Conservation (phyloP, 2,329 filamentous ascomycete species). For the Penicillium sp. region DNA sequence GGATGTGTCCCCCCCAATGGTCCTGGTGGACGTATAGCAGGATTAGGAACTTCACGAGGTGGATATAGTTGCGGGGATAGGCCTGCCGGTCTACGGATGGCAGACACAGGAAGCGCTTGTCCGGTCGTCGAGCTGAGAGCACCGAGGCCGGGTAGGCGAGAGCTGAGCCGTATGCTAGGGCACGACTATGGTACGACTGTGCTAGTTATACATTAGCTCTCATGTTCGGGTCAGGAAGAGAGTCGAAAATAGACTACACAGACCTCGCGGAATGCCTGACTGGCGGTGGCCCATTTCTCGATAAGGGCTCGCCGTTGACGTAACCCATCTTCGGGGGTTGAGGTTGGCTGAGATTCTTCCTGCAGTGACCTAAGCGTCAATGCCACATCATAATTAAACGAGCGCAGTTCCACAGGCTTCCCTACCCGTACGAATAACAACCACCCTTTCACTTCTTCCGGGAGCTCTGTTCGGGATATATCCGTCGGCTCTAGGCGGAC, state of each 20-base stretch:
- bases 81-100: background rate
- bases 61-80: background rate
- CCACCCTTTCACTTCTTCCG: constrained; percentile 4
- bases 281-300: constrained; percentile 6
- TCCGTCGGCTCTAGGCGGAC: constrained; percentile 5
- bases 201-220: background rate
- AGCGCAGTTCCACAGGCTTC: background rate
- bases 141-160: background rate
- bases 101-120: background rate
- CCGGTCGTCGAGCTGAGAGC: background rate
- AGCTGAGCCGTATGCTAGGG: background rate
- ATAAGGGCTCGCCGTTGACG: constrained; percentile 5
- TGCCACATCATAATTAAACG: background rate
- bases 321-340: constrained; percentile 3
- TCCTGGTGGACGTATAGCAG: background rate
- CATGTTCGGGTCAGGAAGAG: background rate
- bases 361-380: background rate
- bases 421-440: constrained; percentile 2
- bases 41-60: background rate
- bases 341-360: constrained; percentile 5
- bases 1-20: background rate
- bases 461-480: background rate
- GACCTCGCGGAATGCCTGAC: constrained; percentile 8
- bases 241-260: constrained; percentile 1
- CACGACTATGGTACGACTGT: background rate